Evolutionary conservation across 768 basidiomycete genomes (phyloP), one percentile per base, ranked within the genome.

Genomic region (Albatrellus ellisii): DNA sequence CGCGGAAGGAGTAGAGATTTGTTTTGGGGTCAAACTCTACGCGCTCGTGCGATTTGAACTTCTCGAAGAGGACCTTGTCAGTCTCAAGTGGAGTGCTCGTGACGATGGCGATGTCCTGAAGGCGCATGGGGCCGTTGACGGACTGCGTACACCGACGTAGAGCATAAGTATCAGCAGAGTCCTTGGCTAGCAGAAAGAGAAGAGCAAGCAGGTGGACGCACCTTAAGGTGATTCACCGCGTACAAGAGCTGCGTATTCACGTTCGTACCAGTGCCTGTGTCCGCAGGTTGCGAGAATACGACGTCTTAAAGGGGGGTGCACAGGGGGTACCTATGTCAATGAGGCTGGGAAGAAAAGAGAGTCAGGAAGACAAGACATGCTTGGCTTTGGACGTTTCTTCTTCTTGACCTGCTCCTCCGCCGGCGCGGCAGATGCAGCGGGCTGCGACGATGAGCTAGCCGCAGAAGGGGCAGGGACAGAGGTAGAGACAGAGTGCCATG

Each of bases 161-260:
- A 14, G 12, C 15, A n/a, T n/a, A n/a, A n/a, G n/a, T n/a, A n/a
- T n/a, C n/a, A n/a, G n/a, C n/a, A n/a, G n/a, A n/a, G n/a, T n/a
- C n/a, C n/a, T n/a, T 7, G 10, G 3, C 6, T 6, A 11, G 12
- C 20, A n/a, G 41, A n/a, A 15, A 12, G 12, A 35, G 21, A n/a
- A 27, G 36, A 45, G 20, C 26, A 32, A 32, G n/a, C n/a, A n/a
- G n/a, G n/a, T n/a, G n/a, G n/a, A 54, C 59, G 44, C 53, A 83
- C 84, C 67, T 85, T 91, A 46, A 92, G 72, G 59, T 80, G 71
- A 49, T 77, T 77, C 20, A 92, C 77, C 5, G 82, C 82, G 54
- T 87, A 88, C 2, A 89, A 77, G 24, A 92, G 68, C 58, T 90
- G 87, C 0, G 89, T 92, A 52, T 87, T 87, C 45, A 84, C 68